Conservation (phyloP, 352 stramenopile genomes). For the Pseudoperonospora humuli region DNA sequence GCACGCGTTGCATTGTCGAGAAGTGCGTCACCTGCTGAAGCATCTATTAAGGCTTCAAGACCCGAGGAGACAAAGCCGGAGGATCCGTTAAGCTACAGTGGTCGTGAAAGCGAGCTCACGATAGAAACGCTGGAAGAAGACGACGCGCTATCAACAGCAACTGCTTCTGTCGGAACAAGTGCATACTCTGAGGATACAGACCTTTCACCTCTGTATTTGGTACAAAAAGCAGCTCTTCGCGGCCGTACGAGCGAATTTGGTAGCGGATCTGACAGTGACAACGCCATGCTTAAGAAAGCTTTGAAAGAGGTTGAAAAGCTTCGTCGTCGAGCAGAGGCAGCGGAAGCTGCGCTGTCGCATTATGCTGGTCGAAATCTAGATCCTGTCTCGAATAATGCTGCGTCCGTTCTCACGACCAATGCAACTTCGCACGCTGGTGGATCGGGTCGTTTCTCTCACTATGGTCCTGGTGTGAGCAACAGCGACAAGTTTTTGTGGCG, state of each 20-base stretch:
- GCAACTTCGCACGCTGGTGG: slow-evolving; percentile 3
- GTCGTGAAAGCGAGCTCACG: slow-evolving; percentile 24
- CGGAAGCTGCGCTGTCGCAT: slow-evolving; percentile 47
- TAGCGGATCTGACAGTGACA: slow-evolving; percentile 13
- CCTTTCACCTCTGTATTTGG: slow-evolving; percentile 10
- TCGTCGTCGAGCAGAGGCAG: slow-evolving; percentile 46
- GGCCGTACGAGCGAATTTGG: slow-evolving; percentile 11
- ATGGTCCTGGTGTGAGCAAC: slow-evolving; percentile 3
- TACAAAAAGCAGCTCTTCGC: slow-evolving; percentile 11
- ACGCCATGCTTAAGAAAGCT: slow-evolving; percentile 40
- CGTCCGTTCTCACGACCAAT: slow-evolving; percentile 15
- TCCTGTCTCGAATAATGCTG: slow-evolving; percentile 9
- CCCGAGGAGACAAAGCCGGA: slow-evolving; percentile 16
- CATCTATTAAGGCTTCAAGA: slow-evolving; percentile 5
- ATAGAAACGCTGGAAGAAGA: slow-evolving; percentile 27
- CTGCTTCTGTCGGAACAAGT: slow-evolving; percentile 32
- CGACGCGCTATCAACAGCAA: slow-evolving; percentile 26
- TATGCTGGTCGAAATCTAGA: slow-evolving; percentile 12
- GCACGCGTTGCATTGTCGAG: slow-evolving; percentile 7
- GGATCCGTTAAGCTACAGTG: slow-evolving; percentile 8
- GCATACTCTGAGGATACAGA: slow-evolving; percentile 33
- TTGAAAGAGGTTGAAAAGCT: slow-evolving; percentile 48
- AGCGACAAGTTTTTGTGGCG: slow-evolving; percentile 10
- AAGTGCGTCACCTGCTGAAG: slow-evolving; percentile 2
- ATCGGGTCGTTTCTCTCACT: not conserved